Base-by-base conservation (phyloP, 768 basidiomycete genomes). In the Amanita muscaria region DNA sequence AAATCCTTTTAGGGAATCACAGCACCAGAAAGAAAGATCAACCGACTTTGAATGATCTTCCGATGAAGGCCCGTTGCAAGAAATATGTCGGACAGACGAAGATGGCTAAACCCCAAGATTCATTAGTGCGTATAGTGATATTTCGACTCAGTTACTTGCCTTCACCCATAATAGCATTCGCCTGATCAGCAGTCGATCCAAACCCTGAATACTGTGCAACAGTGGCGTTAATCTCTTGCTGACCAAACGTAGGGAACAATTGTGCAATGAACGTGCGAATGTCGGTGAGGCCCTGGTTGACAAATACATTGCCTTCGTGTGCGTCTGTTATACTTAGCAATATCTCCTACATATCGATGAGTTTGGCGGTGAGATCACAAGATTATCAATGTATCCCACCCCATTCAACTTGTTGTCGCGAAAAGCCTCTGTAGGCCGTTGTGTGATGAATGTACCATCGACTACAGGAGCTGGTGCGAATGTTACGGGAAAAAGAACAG, bases 21-120 rank as follows among this genome's bases (percentile, higher is more conserved):
- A n/a, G n/a, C n/a, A n/a, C n/a, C n/a, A n/a, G n/a, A n/a, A n/a
- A n/a, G n/a, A n/a, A n/a, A n/a, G 25, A 21, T n/a, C 15, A 2
- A 8, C 47, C 36, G 34, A 63, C 68, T 58, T 69, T 69, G 52
- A 58, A 68, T 4, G 58, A 48, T 4, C 51, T 48, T 5, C 48
- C 50, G 7, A 34, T 44, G 47, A 68, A 66, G 10, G 65, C 64
- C 12, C 49, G 48, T 29, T 68, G 47, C 11, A 70, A 38, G 44
- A 51, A 66, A 46, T 72, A 72, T 0, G 68, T 66, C 0, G 72
- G 72, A 46, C 72, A 74, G 16, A 63, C 60, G 38, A 73, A 68
- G 37, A 73, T 69, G 5, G 70, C 71, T 65, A 14, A n/a, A n/a
- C n/a, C n/a, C n/a, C n/a, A n/a, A n/a, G n/a, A n/a, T n/a, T n/a